Evolutionary conservation across 2,329 filamentous ascomycete genomes (phyloP), one percentile per base, ranked within the genome.

Genomic region (Dothideomycetes sp.): DNA sequence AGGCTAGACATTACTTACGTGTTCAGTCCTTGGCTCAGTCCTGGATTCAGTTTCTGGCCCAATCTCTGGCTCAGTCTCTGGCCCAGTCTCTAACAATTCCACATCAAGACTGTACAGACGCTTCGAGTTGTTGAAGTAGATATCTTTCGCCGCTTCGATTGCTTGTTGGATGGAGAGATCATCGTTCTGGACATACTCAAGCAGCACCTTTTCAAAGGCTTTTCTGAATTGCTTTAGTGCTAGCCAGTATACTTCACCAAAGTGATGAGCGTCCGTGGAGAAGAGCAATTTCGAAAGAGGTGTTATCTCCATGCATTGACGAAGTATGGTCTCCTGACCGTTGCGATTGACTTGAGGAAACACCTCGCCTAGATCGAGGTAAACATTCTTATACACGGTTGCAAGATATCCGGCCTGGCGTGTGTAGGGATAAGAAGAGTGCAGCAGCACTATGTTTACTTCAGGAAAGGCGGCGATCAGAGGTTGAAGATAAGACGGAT

Each of bases 401-500:
- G 85, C 83, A 15, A 93, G 68, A 55, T 89, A 93, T 0, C 81
- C 84, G 0, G 81, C 75, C 60, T 91, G 83, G 25, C 79, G 73
- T 0, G 80, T 85, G 53, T 82, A 91, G 0, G 86, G 86, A 56
- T 93, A 93, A 2, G 83, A 76, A 0, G 84, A 79, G 55, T 93
- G 84, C 2, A 93, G 71, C 7, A 93, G 64, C 2, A 93, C 80
- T 41, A 93, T 80, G 0, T 82, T 80, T 0, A 89, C 75, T 0
- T 68, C 66, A 0, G 81, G 73, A 49, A 82, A 87, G 15, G 70
- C 64, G 27, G 78, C 72, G 49, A 91, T 84, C 44, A 93, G 74
- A 0, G 70, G 64, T 53, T 93, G 84, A 17, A 94, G 64, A 50
- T 83, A 78, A 1, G 83, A 75, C 1, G 86, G 84, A 29, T 85